Percentiles rank a stretch among this genome's conserved stretches.
These are phyloP conservation scores for Psidium friedrichsthalianum DNA, from an alignment of 345 rosid species.

Conservation along the genomic window DNA sequence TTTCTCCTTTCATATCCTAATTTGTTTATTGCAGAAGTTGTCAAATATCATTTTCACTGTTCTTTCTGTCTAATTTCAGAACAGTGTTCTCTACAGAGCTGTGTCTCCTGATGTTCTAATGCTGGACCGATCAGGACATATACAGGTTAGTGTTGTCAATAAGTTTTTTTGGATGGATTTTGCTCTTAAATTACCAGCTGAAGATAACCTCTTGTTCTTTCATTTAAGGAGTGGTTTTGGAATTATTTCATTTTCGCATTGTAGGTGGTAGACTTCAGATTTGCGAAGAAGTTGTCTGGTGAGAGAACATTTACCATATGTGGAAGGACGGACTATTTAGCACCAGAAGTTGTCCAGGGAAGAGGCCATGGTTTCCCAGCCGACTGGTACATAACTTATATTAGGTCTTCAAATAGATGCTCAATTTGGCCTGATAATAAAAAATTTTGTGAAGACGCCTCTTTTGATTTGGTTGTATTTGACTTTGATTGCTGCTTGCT, in stretches of 20 bases:
- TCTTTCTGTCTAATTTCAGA: constrained; percentile 33
- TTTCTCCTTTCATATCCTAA: neutral
- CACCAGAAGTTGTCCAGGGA: constrained; percentile 91
- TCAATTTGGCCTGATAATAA: neutral
- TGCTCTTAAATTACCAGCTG: neutral
- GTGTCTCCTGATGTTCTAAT: constrained; percentile 72
- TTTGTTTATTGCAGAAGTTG: neutral
- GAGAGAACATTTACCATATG: constrained; percentile 80
- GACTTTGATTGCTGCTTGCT: neutral
- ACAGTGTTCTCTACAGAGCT: constrained; percentile 72
- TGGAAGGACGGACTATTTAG: constrained; percentile 73
- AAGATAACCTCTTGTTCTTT: neutral
- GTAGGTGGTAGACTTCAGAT: constrained; percentile 82
- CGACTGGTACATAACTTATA: constrained; percentile 51
- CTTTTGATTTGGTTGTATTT: neutral
- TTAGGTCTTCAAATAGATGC: neutral
- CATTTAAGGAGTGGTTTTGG: too few relatives aligned
- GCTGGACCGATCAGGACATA: constrained; percentile 72
- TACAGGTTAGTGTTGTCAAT: constrained; percentile 46
- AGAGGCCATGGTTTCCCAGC: constrained; percentile 78
- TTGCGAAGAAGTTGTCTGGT: constrained; percentile 53
- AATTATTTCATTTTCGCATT: neutral
- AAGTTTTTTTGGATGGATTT: neutral
- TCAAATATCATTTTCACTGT: neutral
- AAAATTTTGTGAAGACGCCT: neutral